Evolutionary conservation across 2,329 filamentous ascomycete species (phyloP), one percentile per base, ranked within the genome.

Genomic region (Cadophora sp.): DNA sequence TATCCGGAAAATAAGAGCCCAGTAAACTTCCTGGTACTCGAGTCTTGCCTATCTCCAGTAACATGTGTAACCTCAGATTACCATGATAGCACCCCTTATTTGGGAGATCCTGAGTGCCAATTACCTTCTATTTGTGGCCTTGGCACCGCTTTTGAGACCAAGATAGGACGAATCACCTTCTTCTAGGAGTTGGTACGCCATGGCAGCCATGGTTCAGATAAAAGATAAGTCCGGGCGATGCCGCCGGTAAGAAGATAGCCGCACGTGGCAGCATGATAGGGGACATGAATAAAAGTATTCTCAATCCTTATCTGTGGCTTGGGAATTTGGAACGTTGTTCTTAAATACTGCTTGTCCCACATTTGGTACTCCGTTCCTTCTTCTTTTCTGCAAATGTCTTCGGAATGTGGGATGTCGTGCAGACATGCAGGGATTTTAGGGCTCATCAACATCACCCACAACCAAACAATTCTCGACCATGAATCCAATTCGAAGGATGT

Each of bases 241-340:
- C 26, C 37, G 31, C 12, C 56, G 65, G 59, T 22, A 59, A 27
- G 27, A 51, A 59, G 53, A 55, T 58, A 31, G 12, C 43, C 55
- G 37, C 66, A 68, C 61, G 66, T 64, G 66, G 65, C 59, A 64
- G 56, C 37, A 29, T 59, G 68, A 69, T 65, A 65, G 61, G 68
- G 56, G 58, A 34, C 29, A 59, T 60, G 34, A 46, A 65, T 40
- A 27, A 50, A 62, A 55, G n/a, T 24, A 64, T 34, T 64, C 40
- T 63, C 43, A 51, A 67, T 64, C 29, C 70, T 73, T 72, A 73
- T 73, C 72, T 71, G 62, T 71, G 68, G 68, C 69, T 70, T 68
- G 51, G 53, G 16, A 9, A 19, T 46, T 56, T 26, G 6, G 12
- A 11, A 34, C 59, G 50, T 56, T 50, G 37, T 68, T 46, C 65